Conservation (phyloP, 208 protist genomes). For the Vickermania ingenoplastis region DNA sequence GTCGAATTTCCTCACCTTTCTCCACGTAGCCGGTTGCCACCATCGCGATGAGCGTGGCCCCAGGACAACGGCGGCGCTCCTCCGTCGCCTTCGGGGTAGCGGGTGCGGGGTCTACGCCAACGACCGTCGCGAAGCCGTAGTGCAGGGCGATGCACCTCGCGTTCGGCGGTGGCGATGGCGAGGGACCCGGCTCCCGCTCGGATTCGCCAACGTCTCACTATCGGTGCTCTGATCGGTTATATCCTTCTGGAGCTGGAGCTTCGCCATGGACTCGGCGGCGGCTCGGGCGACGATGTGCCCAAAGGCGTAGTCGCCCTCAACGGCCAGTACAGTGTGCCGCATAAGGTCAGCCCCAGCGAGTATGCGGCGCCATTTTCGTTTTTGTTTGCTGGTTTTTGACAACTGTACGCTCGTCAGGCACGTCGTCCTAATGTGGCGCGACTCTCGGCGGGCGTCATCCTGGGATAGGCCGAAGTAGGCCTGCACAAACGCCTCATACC, state of each 20-base stretch:
- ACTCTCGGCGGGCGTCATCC: conserved; percentile 20
- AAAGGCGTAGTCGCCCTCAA: conserved; percentile 81
- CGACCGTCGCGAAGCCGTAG: conserved; percentile 36
- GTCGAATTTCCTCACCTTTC: conserved; percentile 31
- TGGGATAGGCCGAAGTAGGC: conserved; percentile 47
- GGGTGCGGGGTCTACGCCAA: not conserved
- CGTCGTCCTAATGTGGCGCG: conserved; percentile 36
- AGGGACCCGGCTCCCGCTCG: not conserved
- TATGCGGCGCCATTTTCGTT: not conserved
- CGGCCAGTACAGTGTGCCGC: conserved; percentile 66
- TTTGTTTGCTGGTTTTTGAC: conserved; percentile 5
- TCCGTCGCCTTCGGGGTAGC: not conserved
- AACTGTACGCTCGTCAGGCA: conserved; percentile 50
- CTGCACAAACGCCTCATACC: conserved; percentile 57
- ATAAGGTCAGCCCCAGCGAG: conserved; percentile 21
- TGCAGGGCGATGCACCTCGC: conserved; percentile 76
- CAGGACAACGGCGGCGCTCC: conserved; percentile 14
- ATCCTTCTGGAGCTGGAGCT: not conserved
- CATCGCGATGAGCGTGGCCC: conserved; percentile 56
- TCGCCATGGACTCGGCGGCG: not conserved
- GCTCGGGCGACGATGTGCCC: conserved; percentile 32
- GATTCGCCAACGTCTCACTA: not conserved
- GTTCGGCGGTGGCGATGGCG: conserved; percentile 35
- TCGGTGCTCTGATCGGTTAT: not conserved
- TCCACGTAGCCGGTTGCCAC: conserved; percentile 47